Evolutionary conservation across 1,139 yeast species (phyloP).

Genomic region (Diutina pseudorugosa): DNA sequence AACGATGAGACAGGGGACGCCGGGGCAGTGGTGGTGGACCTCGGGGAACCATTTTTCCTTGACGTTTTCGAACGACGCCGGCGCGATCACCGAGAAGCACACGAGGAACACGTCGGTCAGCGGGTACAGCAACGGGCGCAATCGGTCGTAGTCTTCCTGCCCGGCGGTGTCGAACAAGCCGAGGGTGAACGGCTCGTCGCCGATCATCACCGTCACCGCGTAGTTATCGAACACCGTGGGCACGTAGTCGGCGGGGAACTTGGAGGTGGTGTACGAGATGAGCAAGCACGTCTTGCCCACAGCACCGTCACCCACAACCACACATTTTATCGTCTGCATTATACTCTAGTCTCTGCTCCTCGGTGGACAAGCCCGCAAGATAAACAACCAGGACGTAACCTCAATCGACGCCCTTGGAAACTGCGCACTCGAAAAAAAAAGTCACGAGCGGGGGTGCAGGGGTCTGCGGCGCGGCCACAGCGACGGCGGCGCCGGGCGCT

Average conservation of each 20-base stretch:
- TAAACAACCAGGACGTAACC: constrained; percentile 2
- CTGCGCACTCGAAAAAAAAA: constrained; percentile 1
- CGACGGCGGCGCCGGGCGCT: neutral
- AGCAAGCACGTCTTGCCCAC: constrained; percentile 64
- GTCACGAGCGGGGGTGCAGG: constrained; percentile 2
- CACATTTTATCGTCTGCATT: constrained; percentile 90
- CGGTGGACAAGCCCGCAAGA: neutral
- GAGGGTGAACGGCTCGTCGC: constrained; percentile 93
- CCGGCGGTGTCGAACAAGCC: constrained; percentile 98
- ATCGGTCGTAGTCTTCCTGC: constrained; percentile 95
- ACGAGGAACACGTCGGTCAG: constrained; percentile 93
- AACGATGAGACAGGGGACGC: constrained; percentile 90
- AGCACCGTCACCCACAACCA: constrained; percentile 97
- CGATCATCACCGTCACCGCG: constrained; percentile 97
- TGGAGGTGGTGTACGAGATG: constrained; percentile 80
- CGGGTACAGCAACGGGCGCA: constrained; percentile 93
- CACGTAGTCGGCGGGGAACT: constrained; percentile 80
- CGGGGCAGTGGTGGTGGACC: constrained; percentile 96
- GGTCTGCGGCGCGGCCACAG: neutral
- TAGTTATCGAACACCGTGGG: constrained; percentile 86
- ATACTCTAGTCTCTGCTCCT: neutral
- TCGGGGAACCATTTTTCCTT: constrained; percentile 98
- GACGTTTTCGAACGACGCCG: constrained; percentile 96
- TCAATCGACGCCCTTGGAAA: constrained; percentile 1
- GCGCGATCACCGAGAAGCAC: constrained; percentile 90